Evolutionary conservation across 352 stramenopile species (phyloP).

Genomic region (Discostella stelligera): DNA sequence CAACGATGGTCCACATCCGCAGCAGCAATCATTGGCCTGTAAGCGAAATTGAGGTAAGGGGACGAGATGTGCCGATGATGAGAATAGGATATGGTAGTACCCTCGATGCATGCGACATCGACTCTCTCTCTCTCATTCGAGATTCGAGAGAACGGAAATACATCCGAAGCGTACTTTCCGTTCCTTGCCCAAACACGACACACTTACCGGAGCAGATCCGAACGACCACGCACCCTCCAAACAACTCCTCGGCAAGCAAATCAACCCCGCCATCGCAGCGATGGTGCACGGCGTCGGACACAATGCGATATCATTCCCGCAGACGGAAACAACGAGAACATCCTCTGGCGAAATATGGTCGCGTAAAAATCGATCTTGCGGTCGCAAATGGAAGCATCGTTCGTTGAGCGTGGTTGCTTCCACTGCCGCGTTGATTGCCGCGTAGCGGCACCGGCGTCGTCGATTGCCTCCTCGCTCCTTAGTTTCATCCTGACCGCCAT

Average conservation of each 20-base stretch:
- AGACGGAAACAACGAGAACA: conserved; percentile 74
- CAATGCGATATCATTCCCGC: conserved; percentile 80
- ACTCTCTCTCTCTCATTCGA: not conserved
- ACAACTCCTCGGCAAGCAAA: conserved; percentile 53
- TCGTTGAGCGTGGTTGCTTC: conserved; percentile 79
- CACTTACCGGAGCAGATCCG: conserved; percentile 37
- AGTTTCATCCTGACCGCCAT: not conserved
- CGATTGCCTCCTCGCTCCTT: not conserved
- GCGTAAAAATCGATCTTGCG: conserved; percentile 74
- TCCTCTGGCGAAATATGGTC: conserved; percentile 75
- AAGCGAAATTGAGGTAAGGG: not conserved
- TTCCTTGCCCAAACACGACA: not conserved
- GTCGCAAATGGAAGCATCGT: conserved; percentile 43
- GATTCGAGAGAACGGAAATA: not conserved
- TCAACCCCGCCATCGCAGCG: conserved; percentile 52
- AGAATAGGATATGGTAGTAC: conserved; percentile 12
- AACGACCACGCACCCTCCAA: conserved; percentile 47
- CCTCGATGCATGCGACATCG: not conserved
- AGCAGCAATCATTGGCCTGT: conserved; percentile 73
- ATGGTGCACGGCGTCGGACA: conserved; percentile 70
- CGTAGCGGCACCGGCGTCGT: conserved; percentile 16
- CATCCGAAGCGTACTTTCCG: not conserved
- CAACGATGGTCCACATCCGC: conserved; percentile 69
- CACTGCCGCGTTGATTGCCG: conserved; percentile 76
- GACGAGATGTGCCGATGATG: not conserved